Evolutionary conservation across 257 asterid species (phyloP).

Genomic region (Salvia miltiorrhiza): DNA sequence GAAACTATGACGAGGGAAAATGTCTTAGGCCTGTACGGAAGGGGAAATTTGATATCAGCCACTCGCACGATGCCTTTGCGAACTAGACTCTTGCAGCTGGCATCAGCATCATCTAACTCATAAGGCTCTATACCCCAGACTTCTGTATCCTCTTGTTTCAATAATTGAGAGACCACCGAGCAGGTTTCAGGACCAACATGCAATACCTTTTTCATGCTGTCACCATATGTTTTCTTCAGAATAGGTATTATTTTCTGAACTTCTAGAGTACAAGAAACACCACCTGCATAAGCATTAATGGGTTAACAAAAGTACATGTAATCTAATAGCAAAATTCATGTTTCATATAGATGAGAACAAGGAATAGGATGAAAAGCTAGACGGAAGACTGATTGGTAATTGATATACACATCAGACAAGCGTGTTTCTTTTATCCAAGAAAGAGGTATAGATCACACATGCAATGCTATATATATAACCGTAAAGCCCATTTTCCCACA

Average conservation of each 20-base stretch:
- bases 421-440: neutral
- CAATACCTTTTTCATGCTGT: conserved; percentile 65
- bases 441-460: neutral
- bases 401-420: no score
- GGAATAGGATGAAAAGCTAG: neutral
- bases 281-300: conserved; percentile 40
- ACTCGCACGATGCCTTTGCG: conserved; percentile 66
- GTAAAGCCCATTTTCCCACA: neutral
- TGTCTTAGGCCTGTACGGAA: conserved; percentile 74
- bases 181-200: conserved; percentile 91
- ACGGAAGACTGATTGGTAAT: neutral
- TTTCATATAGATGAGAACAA: neutral
- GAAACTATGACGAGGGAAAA: conserved; percentile 87
- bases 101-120: conserved; percentile 70
- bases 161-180: conserved; percentile 60
- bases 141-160: conserved; percentile 74
- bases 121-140: conserved; percentile 96
- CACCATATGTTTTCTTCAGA: conserved; percentile 70
- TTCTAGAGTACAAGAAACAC: conserved; percentile 69
- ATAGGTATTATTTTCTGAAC: conserved; percentile 52
- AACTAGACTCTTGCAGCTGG: conserved; percentile 60
- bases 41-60: conserved; percentile 84
- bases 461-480: neutral
- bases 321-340: neutral
- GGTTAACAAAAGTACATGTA: neutral